These are phyloP conservation scores for Candida suzukii DNA, from an alignment of 805 yeast genomes.

Conservation along the genomic window DNA sequence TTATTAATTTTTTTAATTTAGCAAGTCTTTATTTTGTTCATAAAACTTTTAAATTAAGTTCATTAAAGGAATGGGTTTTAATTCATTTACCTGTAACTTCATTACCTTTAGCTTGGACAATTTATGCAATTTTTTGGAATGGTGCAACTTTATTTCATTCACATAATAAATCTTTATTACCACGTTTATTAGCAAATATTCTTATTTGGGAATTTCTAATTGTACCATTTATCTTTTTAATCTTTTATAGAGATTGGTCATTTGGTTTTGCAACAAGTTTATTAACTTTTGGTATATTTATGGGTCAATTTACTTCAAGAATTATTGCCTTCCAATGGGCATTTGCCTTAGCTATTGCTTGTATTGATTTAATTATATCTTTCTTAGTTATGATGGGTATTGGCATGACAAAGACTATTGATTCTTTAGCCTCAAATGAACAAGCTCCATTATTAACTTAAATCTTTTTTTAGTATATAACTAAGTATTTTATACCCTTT, in stretches of 20 bases:
- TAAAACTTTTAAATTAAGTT: constrained; percentile 51
- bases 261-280: constrained; percentile 53
- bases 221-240: constrained; percentile 52
- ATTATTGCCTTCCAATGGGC: constrained; percentile 80
- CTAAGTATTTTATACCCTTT: neutral
- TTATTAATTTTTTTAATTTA: constrained; percentile 55
- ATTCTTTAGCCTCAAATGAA: constrained; percentile 13
- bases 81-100: constrained; percentile 64
- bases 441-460: constrained; percentile 27
- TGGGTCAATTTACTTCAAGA: constrained; percentile 63
- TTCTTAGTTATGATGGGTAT: constrained; percentile 38
- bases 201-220: constrained; percentile 73
- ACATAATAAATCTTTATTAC: constrained; percentile 40
- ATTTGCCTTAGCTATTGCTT: constrained; percentile 65
- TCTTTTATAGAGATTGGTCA: constrained; percentile 64
- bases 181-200: constrained; percentile 65
- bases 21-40: constrained; percentile 48
- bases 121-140: constrained; percentile 75
- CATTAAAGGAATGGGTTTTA: constrained; percentile 43
- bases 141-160: constrained; percentile 73
- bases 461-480: neutral
- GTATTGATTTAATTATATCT: constrained; percentile 45
- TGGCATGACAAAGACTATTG: constrained; percentile 7
- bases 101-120: constrained; percentile 67
- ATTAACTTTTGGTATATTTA: constrained; percentile 58